Evolutionary conservation across 1,284 basidiomycete genomes (phyloP), one percentile per base, ranked within the genome.

Genomic region (Moesziomyces sp.): DNA sequence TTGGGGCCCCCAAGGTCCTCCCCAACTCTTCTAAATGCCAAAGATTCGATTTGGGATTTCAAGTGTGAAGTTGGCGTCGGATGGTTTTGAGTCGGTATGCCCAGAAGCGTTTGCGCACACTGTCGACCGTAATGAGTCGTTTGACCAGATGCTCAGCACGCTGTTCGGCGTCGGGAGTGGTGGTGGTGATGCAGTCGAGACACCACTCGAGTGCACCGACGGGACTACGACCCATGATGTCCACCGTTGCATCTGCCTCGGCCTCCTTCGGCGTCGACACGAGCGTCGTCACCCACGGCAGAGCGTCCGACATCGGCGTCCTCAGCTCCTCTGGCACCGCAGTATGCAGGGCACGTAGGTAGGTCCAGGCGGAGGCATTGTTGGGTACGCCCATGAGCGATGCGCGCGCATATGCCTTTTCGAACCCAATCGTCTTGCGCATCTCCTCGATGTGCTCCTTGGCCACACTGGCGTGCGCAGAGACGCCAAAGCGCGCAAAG

Each of bases 401-500:
- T 0, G 56, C 42, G 42, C 72, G 68, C 0, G 74, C 53, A 43
- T 69, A 82, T 3, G 65, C 70, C n/a, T 61, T 66, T 46, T 78
- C 69, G 42, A 30, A 54, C 24, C 46, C 23, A 44, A 69, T 53
- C 26, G 13, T 51, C 23, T 51, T 55, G 21, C 28, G 21, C 5
- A 67, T 86, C 70, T 49, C 43, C 45, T 51, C 26, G 19, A 47
- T 45, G 40, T 46, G 14, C 38, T 40, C 38, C 38, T 28, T 6
- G 26, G 6, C 16, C 16, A 40, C 38, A 35, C 16, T 35, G 38
- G 5, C 16, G 42, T 19, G 35, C 1, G 56, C 59, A 48, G 58
- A 57, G 43, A 63, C 50, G n/a, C 64, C 64, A 44, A 50, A 64
- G 1, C 70, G 59, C 4, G 52, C 56, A 77, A 93, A 94, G n/a